Percentiles rank a stretch among this genome's conserved stretches.
These are phyloP conservation scores for Piromyces finnis DNA, from an alignment of 192 early-diverging fungal species.

Conservation along the genomic window DNA sequence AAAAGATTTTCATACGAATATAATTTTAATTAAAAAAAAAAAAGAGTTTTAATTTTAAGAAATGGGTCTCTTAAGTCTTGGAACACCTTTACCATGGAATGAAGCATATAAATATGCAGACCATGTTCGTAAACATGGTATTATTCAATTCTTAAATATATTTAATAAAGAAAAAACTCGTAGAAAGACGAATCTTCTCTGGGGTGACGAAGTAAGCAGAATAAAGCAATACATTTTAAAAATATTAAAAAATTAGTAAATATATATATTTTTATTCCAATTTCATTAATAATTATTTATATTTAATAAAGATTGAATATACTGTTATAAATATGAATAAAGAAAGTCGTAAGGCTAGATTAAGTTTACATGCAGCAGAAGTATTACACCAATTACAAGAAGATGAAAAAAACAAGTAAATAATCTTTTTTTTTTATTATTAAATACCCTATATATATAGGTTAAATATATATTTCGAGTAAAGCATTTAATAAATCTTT, in stretches of 20 bases:
- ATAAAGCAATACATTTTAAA: background rate
- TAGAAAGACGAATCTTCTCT: conserved; percentile 62
- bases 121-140: conserved; percentile 81
- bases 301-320: conserved; percentile 62
- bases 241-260: background rate
- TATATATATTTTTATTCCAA: too few relatives aligned
- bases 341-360: conserved; percentile 41
- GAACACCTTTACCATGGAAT: conserved; percentile 93
- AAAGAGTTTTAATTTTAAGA: too few relatives aligned
- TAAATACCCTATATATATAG: background rate
- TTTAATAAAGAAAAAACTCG: conserved; percentile 67
- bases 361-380: conserved; percentile 66
- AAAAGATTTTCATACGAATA: too few relatives aligned
- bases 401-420: conserved; percentile 38
- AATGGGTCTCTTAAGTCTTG: conserved; percentile 87
- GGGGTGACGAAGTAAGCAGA: conserved; percentile 89
- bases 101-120: conserved; percentile 67
- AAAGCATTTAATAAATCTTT: background rate
- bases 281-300: background rate
- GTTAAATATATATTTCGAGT: background rate
- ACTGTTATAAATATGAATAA: conserved; percentile 71
- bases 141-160: conserved; percentile 78
- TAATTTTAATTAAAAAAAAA: too few relatives aligned
- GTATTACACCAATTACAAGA: conserved; percentile 50
- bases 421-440: conserved; percentile 1